A percentile compares a stretch with the other conserved stretches of the same genome.
Evolutionary conservation across 2,329 filamentous ascomycete genomes (phyloP).

Genomic region (Trichoderma aggressivum): DNA sequence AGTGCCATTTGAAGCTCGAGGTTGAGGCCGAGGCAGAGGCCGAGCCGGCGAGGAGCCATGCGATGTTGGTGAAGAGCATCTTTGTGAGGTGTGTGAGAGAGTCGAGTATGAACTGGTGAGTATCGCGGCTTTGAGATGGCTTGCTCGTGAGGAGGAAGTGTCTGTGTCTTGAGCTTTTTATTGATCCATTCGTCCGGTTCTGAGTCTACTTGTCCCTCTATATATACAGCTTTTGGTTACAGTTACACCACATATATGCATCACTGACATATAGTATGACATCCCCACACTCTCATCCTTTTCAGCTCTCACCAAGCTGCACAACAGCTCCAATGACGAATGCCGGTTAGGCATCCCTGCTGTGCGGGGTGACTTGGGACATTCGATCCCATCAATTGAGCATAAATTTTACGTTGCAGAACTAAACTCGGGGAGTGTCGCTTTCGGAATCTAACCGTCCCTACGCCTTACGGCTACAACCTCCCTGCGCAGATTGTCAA

Average conservation of each 20-base stretch:
- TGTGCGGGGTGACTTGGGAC: background rate
- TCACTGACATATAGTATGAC: background rate
- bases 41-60: background rate
- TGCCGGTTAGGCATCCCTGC: background rate
- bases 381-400: background rate
- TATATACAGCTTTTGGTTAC: background rate
- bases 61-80: background rate
- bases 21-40: background rate
- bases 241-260: no score
- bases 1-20: conserved; percentile 4
- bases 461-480: background rate
- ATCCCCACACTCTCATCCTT: background rate
- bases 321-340: background rate
- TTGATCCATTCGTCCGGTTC: background rate
- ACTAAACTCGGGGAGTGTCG: background rate
- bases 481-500: background rate
- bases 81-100: background rate
- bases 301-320: background rate
- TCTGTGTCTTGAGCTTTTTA: background rate
- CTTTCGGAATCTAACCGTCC: background rate
- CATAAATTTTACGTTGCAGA: background rate
- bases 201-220: background rate
- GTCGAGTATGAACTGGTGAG: background rate
- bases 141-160: background rate
- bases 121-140: background rate